phyloP scores from a whole-genome alignment of 2,329 filamentous ascomycete species.

The Aspergillus latus region DNA sequence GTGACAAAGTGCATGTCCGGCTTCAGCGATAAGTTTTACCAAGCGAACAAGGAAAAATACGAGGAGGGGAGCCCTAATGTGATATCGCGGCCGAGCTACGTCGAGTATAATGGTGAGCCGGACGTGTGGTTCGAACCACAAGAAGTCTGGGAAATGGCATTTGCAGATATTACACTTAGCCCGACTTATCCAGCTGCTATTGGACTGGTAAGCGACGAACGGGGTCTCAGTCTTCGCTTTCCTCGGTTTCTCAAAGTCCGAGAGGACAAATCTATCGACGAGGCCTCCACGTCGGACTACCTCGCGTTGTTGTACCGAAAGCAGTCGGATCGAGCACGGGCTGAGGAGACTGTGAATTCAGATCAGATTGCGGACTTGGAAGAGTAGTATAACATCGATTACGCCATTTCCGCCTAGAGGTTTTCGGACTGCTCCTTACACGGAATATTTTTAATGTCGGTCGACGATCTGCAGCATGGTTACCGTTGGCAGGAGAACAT shows the following conservation, averaged over 20 bases:
- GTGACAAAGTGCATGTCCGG: conserved; percentile 98
- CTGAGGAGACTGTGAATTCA: conserved; percentile 14
- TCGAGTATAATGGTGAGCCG: conserved; percentile 77
- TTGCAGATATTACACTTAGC: conserved; percentile 90
- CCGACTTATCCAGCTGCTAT: conserved; percentile 92
- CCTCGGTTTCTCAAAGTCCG: conserved; percentile 83
- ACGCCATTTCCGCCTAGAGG: not conserved
- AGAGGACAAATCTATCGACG: conserved; percentile 89
- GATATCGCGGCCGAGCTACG: conserved; percentile 66
- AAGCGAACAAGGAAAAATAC: conserved; percentile 78
- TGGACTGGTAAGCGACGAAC: conserved; percentile 80
- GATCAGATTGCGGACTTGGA: conserved; percentile 2
- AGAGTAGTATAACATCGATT: not conserved
- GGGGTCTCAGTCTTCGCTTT: conserved; percentile 84
- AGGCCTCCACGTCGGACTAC: conserved; percentile 82
- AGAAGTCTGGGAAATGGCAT: conserved; percentile 97
- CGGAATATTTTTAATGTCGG: not conserved
- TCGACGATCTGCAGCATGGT: not conserved
- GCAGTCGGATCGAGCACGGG: conserved; percentile 51
- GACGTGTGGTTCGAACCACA: conserved; percentile 97
- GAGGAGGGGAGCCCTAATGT: conserved; percentile 58
- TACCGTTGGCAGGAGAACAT: no score
- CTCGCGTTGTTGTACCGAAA: conserved; percentile 78
- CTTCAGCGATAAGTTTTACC: conserved; percentile 93
- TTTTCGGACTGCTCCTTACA: not conserved